Conservation (phyloP, 225 moss, liverwort and hornwort species). For the Pseudisothecium myosuroides region DNA sequence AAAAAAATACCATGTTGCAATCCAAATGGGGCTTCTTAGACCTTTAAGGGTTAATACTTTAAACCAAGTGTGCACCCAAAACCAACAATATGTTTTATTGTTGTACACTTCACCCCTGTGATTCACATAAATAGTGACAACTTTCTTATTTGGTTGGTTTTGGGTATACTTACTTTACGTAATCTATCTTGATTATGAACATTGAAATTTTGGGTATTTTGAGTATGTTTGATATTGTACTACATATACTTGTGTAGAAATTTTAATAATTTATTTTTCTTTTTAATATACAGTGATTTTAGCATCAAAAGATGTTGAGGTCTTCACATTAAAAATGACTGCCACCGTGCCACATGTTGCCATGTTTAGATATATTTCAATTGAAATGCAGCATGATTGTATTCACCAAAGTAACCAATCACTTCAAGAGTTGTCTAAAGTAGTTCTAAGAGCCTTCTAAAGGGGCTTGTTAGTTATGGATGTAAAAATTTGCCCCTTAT, state of each 20-base stretch:
- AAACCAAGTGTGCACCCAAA: neutral
- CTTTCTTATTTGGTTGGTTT: neutral
- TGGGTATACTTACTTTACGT: fast-evolving
- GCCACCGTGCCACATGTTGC: neutral
- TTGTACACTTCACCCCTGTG: neutral
- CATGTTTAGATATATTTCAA: no score
- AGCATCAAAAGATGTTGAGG: neutral
- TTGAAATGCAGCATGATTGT: neutral
- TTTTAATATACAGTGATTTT: neutral
- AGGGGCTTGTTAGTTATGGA: neutral
- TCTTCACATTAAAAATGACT: neutral
- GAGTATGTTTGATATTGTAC: neutral
- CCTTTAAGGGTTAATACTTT: neutral
- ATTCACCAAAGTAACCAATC: neutral
- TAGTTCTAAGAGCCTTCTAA: neutral
- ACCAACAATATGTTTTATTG: neutral
- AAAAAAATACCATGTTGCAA: neutral
- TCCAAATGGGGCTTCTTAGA: neutral
- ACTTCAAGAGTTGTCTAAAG: neutral
- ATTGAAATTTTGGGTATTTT: neutral
- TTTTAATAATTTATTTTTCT: neutral
- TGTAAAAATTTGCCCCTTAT: neutral
- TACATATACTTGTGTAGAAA: fast-evolving
- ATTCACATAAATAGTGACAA: neutral
- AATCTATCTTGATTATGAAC: neutral